phyloP scores from a whole-genome alignment of 1,284 basidiomycete genomes.

The Taiwanofungus camphoratus region DNA sequence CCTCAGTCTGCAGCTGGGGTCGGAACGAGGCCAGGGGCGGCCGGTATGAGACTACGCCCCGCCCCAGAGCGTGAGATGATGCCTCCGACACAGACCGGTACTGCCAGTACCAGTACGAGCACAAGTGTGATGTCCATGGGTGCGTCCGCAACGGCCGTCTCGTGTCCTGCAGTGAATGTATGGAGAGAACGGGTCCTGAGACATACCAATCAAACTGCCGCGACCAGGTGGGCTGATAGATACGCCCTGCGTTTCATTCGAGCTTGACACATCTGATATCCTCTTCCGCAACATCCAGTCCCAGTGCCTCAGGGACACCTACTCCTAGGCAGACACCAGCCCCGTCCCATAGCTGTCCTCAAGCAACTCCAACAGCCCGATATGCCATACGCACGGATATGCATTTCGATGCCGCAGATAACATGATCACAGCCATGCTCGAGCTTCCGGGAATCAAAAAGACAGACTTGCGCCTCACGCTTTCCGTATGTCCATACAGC shows the following conservation, averaged over 20 bases:
- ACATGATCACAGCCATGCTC: slow-evolving; percentile 47
- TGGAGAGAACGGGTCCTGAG: slow-evolving; percentile 17
- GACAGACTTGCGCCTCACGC: slow-evolving; percentile 44
- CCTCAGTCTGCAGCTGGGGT: slow-evolving; percentile 19
- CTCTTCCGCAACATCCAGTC: not conserved
- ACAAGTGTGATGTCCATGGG: slow-evolving; percentile 7
- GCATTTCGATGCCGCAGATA: slow-evolving; percentile 41
- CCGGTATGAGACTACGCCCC: slow-evolving; percentile 19
- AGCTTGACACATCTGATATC: too few species aligned
- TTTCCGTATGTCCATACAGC: slow-evolving; percentile 50
- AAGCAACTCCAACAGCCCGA: slow-evolving; percentile 11
- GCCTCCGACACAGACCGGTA: slow-evolving; percentile 6
- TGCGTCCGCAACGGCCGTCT: slow-evolving; percentile 15
- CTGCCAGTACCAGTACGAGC: slow-evolving; percentile 15
- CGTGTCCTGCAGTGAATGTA: slow-evolving; percentile 18
- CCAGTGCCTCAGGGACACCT: not conserved
- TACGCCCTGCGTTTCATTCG: too few species aligned
- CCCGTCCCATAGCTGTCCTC: not conserved
- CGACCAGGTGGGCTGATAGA: not conserved
- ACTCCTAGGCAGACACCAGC: not conserved
- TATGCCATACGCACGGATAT: slow-evolving; percentile 46
- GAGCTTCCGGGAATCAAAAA: slow-evolving; percentile 60
- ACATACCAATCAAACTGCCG: not conserved
- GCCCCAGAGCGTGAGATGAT: slow-evolving; percentile 9
- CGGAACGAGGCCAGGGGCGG: slow-evolving; percentile 9